phyloP scores from a whole-genome alignment of 2,329 filamentous ascomycete species.

The Calcarisporium arbuscula region DNA sequence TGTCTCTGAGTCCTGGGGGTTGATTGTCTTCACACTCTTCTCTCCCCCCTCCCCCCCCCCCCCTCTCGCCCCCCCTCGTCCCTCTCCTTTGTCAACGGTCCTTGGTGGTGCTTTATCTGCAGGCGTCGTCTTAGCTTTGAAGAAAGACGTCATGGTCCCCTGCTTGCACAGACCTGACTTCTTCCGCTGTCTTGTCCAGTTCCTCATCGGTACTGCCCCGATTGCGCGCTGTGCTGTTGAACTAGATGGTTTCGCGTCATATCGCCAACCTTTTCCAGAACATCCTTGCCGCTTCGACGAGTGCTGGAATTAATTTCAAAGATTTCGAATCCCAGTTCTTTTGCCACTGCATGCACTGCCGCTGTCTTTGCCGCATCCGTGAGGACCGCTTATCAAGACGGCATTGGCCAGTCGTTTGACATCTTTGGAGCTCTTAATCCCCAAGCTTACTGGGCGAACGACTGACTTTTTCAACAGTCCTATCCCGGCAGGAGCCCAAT shows the following conservation, averaged over 20 bases:
- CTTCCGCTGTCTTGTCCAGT: conserved; percentile 29
- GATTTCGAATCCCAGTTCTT: conserved; percentile 85
- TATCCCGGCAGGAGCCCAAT: conserved; percentile 32
- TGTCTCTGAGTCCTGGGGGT: conserved; percentile 66
- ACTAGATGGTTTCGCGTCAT: conserved; percentile 97
- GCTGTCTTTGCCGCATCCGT: conserved; percentile 92
- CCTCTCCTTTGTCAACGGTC: conserved; percentile 16
- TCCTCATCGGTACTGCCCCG: conserved; percentile 24
- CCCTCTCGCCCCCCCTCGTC: conserved; percentile 16
- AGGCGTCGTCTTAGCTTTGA: conserved; percentile 48
- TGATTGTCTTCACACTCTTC: conserved; percentile 25
- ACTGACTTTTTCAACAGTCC: conserved; percentile 46
- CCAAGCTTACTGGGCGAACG: conserved; percentile 36
- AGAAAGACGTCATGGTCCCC: conserved; percentile 75
- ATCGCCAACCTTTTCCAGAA: conserved; percentile 87
- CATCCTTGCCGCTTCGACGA: conserved; percentile 79
- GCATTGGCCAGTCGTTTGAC: conserved; percentile 58
- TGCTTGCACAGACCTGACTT: conserved; percentile 65
- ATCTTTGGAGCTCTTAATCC: conserved; percentile 32
- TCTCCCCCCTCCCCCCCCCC: conserved; percentile 3
- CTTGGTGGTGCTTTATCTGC: conserved; percentile 18
- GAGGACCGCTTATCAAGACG: conserved; percentile 81
- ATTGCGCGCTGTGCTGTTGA: conserved; percentile 35
- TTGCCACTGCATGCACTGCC: conserved; percentile 83
- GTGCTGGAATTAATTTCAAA: conserved; percentile 90